Base-by-base conservation (phyloP, 1,139 yeast genomes). In the Meyerozyma sp. region DNA sequence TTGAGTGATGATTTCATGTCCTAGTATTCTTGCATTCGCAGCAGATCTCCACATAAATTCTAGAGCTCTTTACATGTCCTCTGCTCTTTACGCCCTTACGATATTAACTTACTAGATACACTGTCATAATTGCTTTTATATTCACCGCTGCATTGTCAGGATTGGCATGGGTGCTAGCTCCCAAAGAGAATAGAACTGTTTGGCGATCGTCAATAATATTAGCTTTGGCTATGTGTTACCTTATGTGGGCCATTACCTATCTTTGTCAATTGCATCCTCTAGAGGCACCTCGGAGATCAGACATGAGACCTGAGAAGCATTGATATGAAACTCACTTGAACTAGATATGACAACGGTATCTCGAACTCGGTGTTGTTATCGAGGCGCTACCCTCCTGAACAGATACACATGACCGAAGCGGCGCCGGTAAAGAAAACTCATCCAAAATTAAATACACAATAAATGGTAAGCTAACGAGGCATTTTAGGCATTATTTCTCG, bases 241-340 rank as follows among this genome's bases (percentile, higher is more conserved):
- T 90, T 58, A 87, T 90, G 96, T 89, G 96, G 96, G 96, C 96
- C 26, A 82, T 88, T 53, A 88, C 96, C 7, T 88, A 86, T 57
- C 67, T 88, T 52, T 80, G 83, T 29, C 94, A 85, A 57, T 68
- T 85, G 46, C 93, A 85, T 62, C 94, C 94, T n/a, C 70, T 85
- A 56, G 89, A 84, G 44, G 85, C 78, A 26, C 94, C 94, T 39
- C 82, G 84, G 62, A 79, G 93, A 55, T 79, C 90, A 2, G 91
- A 85, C 54, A 66, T 85, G 61, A 79, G 93, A 67, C 90, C 90
- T n/a, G 93, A 84, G 42, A 42, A 47, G 36, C 32, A 40, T 14
- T 30, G 34, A 30, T 4, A 13, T 9, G 2, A 21, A 21, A 21
- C 23, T 21, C 23, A 21, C 6, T 2, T 21, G 23, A 21, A 8